A percentile compares a stretch with the other conserved stretches of the same genome.
Conservation (phyloP, 805 yeast genomes). For the Candida maltosa region DNA sequence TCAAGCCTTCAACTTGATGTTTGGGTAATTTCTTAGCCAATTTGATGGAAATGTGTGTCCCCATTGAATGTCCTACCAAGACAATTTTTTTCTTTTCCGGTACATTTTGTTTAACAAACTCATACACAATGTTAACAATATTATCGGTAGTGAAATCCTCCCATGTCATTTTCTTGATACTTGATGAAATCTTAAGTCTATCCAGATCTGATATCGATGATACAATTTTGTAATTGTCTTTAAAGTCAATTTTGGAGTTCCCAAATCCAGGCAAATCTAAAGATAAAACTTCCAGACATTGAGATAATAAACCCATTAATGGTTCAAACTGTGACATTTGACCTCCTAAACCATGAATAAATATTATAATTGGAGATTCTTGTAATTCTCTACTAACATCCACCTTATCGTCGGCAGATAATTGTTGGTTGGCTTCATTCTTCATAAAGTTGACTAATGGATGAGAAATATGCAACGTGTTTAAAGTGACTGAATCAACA, state of each 20-base stretch:
- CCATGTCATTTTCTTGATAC: slow-evolving; percentile 31
- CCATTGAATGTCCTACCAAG: slow-evolving; percentile 73
- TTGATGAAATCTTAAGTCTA: slow-evolving; percentile 25
- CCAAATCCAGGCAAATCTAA: slow-evolving; percentile 93
- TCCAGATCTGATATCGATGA: slow-evolving; percentile 25
- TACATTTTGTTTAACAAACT: slow-evolving; percentile 34
- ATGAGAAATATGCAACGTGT: slow-evolving; percentile 47
- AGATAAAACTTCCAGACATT: slow-evolving; percentile 61
- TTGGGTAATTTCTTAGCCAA: slow-evolving; percentile 35
- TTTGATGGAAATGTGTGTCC: slow-evolving; percentile 53
- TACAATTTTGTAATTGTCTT: slow-evolving; percentile 13
- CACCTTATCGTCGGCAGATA: slow-evolving; percentile 9
- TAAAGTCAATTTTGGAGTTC: slow-evolving; percentile 28
- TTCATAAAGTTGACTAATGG: slow-evolving; percentile 36
- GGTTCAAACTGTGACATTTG: slow-evolving; percentile 83
- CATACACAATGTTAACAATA: slow-evolving; percentile 37
- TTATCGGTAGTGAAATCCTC: slow-evolving; percentile 40
- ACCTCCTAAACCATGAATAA: slow-evolving; percentile 91
- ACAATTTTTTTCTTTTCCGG: slow-evolving; percentile 41
- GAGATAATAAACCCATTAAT: slow-evolving; percentile 58
- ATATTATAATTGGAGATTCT: slow-evolving; percentile 56
- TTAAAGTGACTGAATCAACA: slow-evolving; percentile 33
- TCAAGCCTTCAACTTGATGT: slow-evolving; percentile 43
- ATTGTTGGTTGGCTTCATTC: slow-evolving; percentile 20
- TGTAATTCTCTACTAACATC: slow-evolving; percentile 34